Percentiles rank a stretch among this genome's conserved stretches.
Conservation (phyloP, 805 yeast species). For the Yamadazyma philogaea region DNA sequence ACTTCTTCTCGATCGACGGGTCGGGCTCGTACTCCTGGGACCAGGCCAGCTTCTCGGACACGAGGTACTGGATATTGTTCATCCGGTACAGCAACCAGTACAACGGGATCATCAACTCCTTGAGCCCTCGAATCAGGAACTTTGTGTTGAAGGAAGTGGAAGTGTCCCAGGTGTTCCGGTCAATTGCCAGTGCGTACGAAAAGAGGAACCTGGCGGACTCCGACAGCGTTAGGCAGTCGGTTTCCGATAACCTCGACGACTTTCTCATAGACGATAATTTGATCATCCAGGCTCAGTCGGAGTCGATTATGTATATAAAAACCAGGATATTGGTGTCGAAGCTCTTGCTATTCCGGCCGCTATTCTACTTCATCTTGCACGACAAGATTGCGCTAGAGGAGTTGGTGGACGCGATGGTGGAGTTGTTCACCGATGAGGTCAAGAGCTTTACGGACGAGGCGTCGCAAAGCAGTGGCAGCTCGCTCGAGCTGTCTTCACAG, state of each 20-base stretch:
- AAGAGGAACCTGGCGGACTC: constrained; percentile 12
- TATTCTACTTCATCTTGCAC: constrained; percentile 29
- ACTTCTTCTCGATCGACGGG: constrained; percentile 21
- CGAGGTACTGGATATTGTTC: constrained; percentile 24
- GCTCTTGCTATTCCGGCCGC: constrained; percentile 32
- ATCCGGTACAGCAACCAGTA: constrained; percentile 35
- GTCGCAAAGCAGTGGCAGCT: constrained; percentile 1
- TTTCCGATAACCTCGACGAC: constrained; percentile 27
- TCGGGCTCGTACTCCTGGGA: constrained; percentile 21
- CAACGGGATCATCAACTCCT: constrained; percentile 35
- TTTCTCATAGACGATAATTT: constrained; percentile 34
- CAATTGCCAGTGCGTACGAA: constrained; percentile 24
- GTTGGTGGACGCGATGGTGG: constrained; percentile 24
- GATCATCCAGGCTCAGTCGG: constrained; percentile 32
- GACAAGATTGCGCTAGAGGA: constrained; percentile 28
- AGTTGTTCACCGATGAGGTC: constrained; percentile 13
- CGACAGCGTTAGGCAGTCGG: constrained; percentile 1
- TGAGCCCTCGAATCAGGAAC: constrained; percentile 31
- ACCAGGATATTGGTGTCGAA: constrained; percentile 34
- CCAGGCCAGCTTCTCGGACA: constrained; percentile 19
- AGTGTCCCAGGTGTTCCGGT: constrained; percentile 26
- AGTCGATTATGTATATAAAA: constrained; percentile 36
- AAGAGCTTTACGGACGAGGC: background rate
- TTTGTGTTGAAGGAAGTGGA: constrained; percentile 32
- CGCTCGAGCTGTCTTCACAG: constrained; percentile 6